A percentile compares a stretch with the other conserved stretches of the same genome.
Conservation (phyloP, 2,329 filamentous ascomycete species). For the Leptographium procerum region DNA sequence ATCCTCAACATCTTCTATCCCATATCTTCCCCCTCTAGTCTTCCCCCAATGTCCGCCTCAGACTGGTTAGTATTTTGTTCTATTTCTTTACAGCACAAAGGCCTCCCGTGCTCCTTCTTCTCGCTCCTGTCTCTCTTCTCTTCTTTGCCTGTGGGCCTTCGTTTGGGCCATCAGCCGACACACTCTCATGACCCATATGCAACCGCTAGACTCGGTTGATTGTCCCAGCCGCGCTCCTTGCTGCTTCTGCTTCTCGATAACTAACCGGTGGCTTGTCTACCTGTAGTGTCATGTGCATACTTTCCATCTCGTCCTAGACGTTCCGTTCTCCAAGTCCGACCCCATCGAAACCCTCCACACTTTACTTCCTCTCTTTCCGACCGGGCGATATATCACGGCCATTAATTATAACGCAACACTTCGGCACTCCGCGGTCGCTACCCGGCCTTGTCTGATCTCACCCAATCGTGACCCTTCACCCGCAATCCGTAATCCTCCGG, state of each 20-base stretch:
- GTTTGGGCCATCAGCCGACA: neutral
- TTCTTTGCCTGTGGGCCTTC: neutral
- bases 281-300: neutral
- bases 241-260: neutral
- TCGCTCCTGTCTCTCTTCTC: neutral
- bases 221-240: neutral
- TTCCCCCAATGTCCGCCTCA: neutral
- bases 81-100: neutral
- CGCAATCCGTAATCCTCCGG: neutral
- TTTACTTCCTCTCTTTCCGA: neutral
- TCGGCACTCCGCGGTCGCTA: neutral
- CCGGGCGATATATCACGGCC: neutral
- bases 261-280: neutral
- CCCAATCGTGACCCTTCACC: neutral
- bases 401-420: neutral
- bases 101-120: neutral
- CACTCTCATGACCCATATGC: neutral
- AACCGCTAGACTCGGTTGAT: neutral
- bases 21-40: neutral
- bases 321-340: neutral
- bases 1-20: neutral
- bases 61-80: constrained; percentile 1
- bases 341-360: neutral
- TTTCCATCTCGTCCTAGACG: neutral
- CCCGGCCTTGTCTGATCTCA: neutral